phyloP scores from a whole-genome alignment of 208 protist species.

The Leishmania aethiopica region DNA sequence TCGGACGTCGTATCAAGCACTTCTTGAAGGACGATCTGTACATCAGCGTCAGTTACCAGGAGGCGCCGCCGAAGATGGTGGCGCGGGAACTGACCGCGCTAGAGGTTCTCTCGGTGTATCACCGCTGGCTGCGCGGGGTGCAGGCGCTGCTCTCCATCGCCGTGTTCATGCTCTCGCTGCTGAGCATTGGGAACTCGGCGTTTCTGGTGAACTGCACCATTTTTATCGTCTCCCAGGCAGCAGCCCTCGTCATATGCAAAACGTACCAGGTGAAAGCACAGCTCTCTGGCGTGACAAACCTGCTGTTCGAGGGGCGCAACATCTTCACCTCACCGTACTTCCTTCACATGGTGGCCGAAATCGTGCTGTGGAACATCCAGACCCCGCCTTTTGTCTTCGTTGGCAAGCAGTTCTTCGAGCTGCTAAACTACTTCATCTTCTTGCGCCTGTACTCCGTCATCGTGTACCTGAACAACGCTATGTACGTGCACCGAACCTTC shows the following conservation, averaged over 20 bases:
- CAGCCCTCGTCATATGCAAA: constrained; percentile 58
- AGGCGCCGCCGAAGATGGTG: constrained; percentile 46
- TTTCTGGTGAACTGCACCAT: constrained; percentile 64
- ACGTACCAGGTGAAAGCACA: constrained; percentile 72
- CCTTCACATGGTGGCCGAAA: constrained; percentile 61
- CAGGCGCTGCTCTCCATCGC: constrained; percentile 64
- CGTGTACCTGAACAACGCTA: constrained; percentile 70
- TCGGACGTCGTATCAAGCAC: constrained; percentile 67
- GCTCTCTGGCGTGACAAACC: constrained; percentile 60
- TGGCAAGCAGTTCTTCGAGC: constrained; percentile 47
- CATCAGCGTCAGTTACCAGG: constrained; percentile 55
- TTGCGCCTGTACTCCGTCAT: constrained; percentile 71
- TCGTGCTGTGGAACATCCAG: constrained; percentile 72
- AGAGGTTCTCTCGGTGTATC: constrained; percentile 67
- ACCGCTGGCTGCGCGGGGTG: constrained; percentile 74
- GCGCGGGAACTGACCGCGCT: constrained; percentile 51
- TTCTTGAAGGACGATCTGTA: constrained; percentile 71
- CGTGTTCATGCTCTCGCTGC: constrained; percentile 59
- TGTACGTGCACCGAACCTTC: constrained; percentile 71
- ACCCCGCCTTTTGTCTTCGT: constrained; percentile 63
- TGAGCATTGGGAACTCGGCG: constrained; percentile 34
- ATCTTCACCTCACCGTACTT: constrained; percentile 79
- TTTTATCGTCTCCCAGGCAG: constrained; percentile 47
- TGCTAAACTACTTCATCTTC: constrained; percentile 78
- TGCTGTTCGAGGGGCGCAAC: constrained; percentile 57